Evolutionary conservation across 768 basidiomycete species (phyloP), one percentile per base, ranked within the genome.

Genomic region (Sporobolomyces roseus): DNA sequence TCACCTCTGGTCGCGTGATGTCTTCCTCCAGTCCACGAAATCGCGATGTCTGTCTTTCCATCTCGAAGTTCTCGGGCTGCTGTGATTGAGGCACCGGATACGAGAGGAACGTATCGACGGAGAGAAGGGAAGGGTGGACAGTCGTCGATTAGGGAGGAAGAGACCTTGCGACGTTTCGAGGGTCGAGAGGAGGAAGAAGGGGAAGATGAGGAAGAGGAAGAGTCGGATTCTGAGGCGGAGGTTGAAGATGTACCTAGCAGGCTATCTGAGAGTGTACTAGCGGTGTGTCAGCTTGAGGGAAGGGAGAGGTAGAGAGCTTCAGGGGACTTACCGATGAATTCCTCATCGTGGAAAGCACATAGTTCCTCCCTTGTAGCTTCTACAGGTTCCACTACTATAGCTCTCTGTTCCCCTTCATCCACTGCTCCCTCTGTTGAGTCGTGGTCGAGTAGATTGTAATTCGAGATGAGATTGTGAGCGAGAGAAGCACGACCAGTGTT

Each of bases 11-110:
- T 84, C 0, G 90, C 89, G 74, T 96, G 93, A 74, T 94, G 93
- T 86, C 89, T 83, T 58, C 93, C 93, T 21, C 93, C 93, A 73
- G 93, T 93, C 93, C 93, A 96, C 76, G 84, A 87, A 49, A 98
- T 85, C 1, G 88, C 85, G 33, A 89, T 78, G 33, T 88, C 83
- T 7, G 83, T 83, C 2, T 80, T 50, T 19, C 80, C 78, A 16
- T 83, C 79, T 30, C 81, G 80, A 4, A 97, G 80, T 8, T 84
- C 82, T 13, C 82, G 81, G 4, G 85, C 88, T 0, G 88, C 92
- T 2, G 88, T 86, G 45, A 93, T 80, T 0, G 90, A 84, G 0
- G 88, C 88, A 1, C 93, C 89, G 0, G 87, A 91, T 1, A 94
- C 81, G 6, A 86, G 79, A 7, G 80, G 80, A 8, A 88, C 85